Conservation (phyloP, 163 green algal genomes). For the Scenedesmus sp. region DNA sequence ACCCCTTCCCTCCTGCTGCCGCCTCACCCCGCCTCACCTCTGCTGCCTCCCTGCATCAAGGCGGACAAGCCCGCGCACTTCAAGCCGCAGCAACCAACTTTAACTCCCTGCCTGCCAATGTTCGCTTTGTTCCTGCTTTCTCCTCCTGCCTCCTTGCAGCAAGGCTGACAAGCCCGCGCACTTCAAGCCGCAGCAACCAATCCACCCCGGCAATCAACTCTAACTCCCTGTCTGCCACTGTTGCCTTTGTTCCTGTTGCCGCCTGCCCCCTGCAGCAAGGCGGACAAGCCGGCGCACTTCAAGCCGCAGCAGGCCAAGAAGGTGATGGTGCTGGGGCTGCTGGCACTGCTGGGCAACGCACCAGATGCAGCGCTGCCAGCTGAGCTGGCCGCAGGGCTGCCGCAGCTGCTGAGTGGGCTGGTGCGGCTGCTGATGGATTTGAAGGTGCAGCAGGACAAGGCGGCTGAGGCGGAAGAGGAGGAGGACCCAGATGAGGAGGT, state of each 20-base stretch:
- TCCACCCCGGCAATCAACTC: no score
- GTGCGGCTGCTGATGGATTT: conserved; percentile 76
- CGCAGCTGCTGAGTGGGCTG: conserved; percentile 71
- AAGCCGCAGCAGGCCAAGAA: conserved; percentile 86
- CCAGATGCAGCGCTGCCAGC: conserved; percentile 71
- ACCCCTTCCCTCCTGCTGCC: conserved; percentile 29
- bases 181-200: no score
- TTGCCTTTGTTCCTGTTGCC: background rate
- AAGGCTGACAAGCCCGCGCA: no score
- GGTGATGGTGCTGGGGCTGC: conserved; percentile 83
- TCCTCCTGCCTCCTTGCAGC: no score
- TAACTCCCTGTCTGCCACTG: background rate
- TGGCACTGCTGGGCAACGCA: conserved; percentile 71
- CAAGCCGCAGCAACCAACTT: no score
- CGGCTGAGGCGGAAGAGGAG: conserved; percentile 49
- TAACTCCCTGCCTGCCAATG: no score
- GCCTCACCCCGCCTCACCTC: no score
- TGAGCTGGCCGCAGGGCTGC: conserved; percentile 73
- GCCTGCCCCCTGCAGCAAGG: conserved; percentile 32
- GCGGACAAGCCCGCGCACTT: no score
- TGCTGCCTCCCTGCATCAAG: no score
- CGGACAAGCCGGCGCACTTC: conserved; percentile 79
- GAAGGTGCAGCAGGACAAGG: conserved; percentile 56
- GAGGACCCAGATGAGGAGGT: conserved; percentile 36
- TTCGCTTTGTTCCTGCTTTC: no score